Percentiles rank a stretch among this genome's conserved stretches.
Conservation (phyloP, 805 yeast genomes). For the Pichia thaimueangensis region DNA sequence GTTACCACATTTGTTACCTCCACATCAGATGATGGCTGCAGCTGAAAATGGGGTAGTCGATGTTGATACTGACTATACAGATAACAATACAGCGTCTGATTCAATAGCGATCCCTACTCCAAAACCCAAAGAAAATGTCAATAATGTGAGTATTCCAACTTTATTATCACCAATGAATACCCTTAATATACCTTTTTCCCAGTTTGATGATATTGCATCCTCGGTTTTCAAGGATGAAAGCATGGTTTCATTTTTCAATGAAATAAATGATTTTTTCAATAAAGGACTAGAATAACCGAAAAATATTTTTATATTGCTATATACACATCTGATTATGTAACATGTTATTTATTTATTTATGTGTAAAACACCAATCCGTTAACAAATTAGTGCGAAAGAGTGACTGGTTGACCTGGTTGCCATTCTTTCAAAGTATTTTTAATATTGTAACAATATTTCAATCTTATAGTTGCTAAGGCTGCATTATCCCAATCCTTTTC, state of each 20-base stretch:
- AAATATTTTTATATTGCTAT: no score
- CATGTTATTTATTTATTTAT: background rate
- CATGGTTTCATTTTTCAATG: background rate
- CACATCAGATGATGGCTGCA: slow-evolving; percentile 1
- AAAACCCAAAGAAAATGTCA: no score
- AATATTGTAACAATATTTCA: slow-evolving; percentile 82
- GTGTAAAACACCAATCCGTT: no score
- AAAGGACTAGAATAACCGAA: no score
- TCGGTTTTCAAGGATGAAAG: background rate
- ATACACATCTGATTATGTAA: no score
- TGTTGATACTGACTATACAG: no score
- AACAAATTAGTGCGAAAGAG: slow-evolving; percentile 54
- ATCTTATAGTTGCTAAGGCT: slow-evolving; percentile 57
- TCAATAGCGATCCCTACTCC: slow-evolving; percentile 7
- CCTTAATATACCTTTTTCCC: background rate
- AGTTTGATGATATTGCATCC: background rate
- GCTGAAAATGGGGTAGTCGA: no score
- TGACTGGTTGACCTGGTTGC: slow-evolving; percentile 65
- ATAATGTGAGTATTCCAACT: no score
- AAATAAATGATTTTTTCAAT: background rate
- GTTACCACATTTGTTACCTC: slow-evolving; percentile 1
- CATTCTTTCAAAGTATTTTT: slow-evolving; percentile 68
- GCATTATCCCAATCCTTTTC: slow-evolving; percentile 50
- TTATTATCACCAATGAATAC: no score
- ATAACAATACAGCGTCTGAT: no score